Conservation (phyloP, 2,329 filamentous ascomycete species). For the Lecanicillium sp. region DNA sequence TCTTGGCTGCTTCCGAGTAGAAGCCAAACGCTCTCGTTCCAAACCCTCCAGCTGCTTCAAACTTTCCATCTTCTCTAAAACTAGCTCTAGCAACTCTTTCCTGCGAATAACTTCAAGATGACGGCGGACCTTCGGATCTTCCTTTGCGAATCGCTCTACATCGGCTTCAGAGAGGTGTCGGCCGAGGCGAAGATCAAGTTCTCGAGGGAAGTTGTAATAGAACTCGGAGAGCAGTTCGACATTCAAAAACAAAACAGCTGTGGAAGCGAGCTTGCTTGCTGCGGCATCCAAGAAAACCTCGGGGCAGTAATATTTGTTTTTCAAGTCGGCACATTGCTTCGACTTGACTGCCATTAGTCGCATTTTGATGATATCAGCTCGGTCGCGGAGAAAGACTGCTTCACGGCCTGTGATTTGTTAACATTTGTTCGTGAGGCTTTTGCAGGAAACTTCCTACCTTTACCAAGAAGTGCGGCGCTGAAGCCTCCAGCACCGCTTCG, state of each 20-base stretch:
- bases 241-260: conserved; percentile 93
- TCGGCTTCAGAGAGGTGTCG: conserved; percentile 72
- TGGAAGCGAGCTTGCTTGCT: conserved; percentile 88
- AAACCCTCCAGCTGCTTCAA: conserved; percentile 75
- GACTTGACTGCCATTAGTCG: conserved; percentile 82
- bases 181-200: conserved; percentile 81
- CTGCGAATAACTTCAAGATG: conserved; percentile 88
- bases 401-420: conserved; percentile 62
- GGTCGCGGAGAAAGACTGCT: conserved; percentile 88
- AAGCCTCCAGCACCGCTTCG: conserved; percentile 87
- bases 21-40: conserved; percentile 47
- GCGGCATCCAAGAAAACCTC: conserved; percentile 98
- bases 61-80: conserved; percentile 92
- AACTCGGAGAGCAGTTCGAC: conserved; percentile 96
- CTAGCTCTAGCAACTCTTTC: conserved; percentile 89
- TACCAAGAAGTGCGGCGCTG: conserved; percentile 75
- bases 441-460: conserved; percentile 50
- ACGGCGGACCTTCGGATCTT: conserved; percentile 82
- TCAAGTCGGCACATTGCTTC: conserved; percentile 74
- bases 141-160: conserved; percentile 83
- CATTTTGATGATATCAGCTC: conserved; percentile 85
- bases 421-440: conserved; percentile 15
- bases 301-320: conserved; percentile 94
- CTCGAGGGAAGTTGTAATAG: conserved; percentile 94
- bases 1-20: conserved; percentile 27